Evolutionary conservation across 345 rosid species (phyloP).

Genomic region (Acer negundo): DNA sequence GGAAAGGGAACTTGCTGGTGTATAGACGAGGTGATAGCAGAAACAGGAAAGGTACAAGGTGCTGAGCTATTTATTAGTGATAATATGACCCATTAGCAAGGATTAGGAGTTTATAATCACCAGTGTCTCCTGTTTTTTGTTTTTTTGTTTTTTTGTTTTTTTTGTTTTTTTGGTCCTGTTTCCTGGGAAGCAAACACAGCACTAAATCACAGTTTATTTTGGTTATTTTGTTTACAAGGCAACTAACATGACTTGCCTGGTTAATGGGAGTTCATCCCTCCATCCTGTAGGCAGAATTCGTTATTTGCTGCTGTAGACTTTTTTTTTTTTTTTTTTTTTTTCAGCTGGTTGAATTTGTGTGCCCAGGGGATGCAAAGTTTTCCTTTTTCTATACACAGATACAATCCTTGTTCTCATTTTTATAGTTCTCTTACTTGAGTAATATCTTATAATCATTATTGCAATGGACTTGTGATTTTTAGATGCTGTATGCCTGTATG

Average conservation of each 20-base stretch:
- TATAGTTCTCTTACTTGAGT: not conserved
- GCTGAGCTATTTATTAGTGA: too few species aligned
- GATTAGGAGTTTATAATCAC: not conserved
- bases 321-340: not conserved
- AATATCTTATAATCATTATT: not conserved
- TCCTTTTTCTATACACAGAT: not conserved
- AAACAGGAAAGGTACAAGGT: constrained; percentile 4
- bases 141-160: too few species aligned
- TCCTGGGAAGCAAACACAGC: not conserved
- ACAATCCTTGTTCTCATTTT: not conserved
- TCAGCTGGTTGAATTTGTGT: not conserved
- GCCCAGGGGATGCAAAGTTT: not conserved
- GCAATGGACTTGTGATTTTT: not conserved
- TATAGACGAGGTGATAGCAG: constrained; percentile 19
- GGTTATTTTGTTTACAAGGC: not conserved
- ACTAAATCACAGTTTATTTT: not conserved
- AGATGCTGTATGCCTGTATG: too few species aligned
- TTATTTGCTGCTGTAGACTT: too few species aligned
- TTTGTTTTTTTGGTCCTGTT: too few species aligned
- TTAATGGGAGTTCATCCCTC: not conserved
- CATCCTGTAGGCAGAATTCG: not conserved
- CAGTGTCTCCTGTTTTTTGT: not conserved
- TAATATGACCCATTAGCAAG: not conserved
- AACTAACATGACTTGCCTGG: not conserved
- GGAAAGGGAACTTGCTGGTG: constrained; percentile 22